Evolutionary conservation across 495 filamentous ascomycete species (phyloP).

Genomic region (Tetracladium marchalianum): DNA sequence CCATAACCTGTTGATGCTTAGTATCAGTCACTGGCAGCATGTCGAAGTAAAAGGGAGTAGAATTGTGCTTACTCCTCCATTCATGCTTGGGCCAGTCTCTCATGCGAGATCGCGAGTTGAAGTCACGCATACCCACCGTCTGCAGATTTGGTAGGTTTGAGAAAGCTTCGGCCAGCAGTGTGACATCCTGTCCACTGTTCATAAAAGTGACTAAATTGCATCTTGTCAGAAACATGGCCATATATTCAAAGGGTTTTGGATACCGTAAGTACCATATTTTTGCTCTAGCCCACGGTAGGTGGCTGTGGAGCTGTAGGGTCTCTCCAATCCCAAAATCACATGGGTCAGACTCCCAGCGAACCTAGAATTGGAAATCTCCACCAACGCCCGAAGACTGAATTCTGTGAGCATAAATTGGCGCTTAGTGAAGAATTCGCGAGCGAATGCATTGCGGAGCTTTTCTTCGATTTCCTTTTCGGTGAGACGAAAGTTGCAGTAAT

Average conservation of each 20-base stretch:
- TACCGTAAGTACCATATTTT: neutral
- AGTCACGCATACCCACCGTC: conserved; percentile 40
- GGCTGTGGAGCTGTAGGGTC: neutral
- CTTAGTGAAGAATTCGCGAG: conserved; percentile 44
- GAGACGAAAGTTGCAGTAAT: conserved; percentile 34
- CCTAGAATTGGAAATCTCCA: conserved; percentile 42
- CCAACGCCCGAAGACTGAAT: conserved; percentile 35
- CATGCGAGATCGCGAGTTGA: conserved; percentile 22
- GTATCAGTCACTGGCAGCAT: conserved; percentile 1
- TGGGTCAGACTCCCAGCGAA: conserved; percentile 30
- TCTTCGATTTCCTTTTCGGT: conserved; percentile 36
- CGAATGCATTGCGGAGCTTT: conserved; percentile 32
- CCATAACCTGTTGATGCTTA: conserved; percentile 11
- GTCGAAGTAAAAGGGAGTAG: neutral
- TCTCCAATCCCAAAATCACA: conserved; percentile 38
- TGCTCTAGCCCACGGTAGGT: neutral
- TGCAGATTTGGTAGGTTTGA: conserved; percentile 34
- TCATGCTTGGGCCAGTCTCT: conserved; percentile 16
- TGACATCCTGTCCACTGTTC: conserved; percentile 26
- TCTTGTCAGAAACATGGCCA: no score
- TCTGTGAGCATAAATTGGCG: conserved; percentile 43
- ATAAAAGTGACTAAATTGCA: conserved; percentile 17
- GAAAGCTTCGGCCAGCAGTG: conserved; percentile 42
- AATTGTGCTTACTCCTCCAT: conserved; percentile 17
- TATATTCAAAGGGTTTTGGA: neutral